Evolutionary conservation across 805 yeast species (phyloP), one percentile per base, ranked within the genome.

Genomic region (Helenozyma rhizophorensis): DNA sequence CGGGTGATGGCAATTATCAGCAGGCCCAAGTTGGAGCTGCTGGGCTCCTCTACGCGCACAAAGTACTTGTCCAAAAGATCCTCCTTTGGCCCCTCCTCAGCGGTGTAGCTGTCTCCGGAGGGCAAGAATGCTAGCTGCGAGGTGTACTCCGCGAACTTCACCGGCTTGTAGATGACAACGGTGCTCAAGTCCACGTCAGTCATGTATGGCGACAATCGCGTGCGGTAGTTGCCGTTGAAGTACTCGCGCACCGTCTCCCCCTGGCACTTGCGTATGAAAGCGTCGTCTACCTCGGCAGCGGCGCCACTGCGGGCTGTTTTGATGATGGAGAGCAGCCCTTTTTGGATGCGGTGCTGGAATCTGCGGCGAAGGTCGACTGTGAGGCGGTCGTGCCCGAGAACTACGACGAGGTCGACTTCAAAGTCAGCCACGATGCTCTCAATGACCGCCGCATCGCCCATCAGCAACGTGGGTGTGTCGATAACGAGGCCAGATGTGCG

Each of bases 121-220:
- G 72, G 72, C 28, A 66, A 53, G 32, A 66, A 66, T 8, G 68
- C 51, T 39, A 64, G 48, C 23, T 53, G 50, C 9, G 63, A 52
- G n/a, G 55, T 50, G 35, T 56, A 43, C 30, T 65, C 71, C 48
- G 56, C 56, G 1, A 62, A 50, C 33, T 61, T 56, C 10, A 90
- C 85, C 25, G 77, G 73, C 40, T 64, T 65, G 62, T 76, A 80
- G 2, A 86, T 76, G 1, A 70, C 61, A 8, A 85, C 60, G 35
- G 78, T 82, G 11, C 71, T 68, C 36, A 72, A 65, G 48, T 78
- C 86, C 2, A 80, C 78, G 14, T 88, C 86, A 2, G 87, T 75
- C 4, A 94, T 83, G 56, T 80, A 89, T 2, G 99, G 97, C 13
- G 94, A 81, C 33, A 93, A 67, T 4, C 79, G 75, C 4, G 76